Evolutionary conservation across 1,284 basidiomycete genomes (phyloP), one percentile per base, ranked within the genome.

Genomic region (Sporisorium reilianum): DNA sequence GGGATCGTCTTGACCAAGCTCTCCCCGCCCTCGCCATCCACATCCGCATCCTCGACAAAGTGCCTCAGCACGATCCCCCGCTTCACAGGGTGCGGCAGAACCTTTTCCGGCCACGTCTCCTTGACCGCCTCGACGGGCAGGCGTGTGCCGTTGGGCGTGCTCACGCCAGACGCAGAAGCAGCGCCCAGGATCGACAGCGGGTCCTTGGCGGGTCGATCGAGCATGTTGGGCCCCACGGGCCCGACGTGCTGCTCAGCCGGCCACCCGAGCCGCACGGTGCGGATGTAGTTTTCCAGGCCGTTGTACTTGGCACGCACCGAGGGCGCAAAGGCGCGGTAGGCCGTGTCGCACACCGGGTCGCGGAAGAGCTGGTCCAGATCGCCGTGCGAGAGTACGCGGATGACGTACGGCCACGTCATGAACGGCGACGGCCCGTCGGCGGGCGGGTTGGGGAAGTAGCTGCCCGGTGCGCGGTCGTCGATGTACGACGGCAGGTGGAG

Each of bases 351-450:
- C 0, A 40, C 49, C 1, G 68, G 55, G 41, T 75, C 60, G 38
- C 80, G 72, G 18, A 64, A 64, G n/a, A 81, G 77, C 23, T 77
- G 53, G 50, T 79, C 76, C 12, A 81, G 59, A 63, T 81, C 77
- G 25, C 79, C 80, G 10, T 55, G 46, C 16, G 64, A 55, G 8
- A 76, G 58, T 8, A 69, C 38, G 3, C 53, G 16, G 23, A 61
- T 26, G 18, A 76, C 53, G 59, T 69, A 69, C 1, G 45, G 4
- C 73, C 73, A 75, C 3, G 65, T 63, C 73, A 75, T 71, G 22
- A 70, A 65, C 5, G 30, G 42, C 5, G 54, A 56, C 0, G 57
- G 54, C 9, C 34, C 41, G 18, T 32, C 30, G 10, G 57, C 51
- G 11, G 53, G 38, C 4, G 61, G 62, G 40, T 61, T 59, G 9